Percentiles rank a stretch among this genome's conserved stretches.
Evolutionary conservation across 1,139 yeast genomes (phyloP).

Genomic region (Scheffersomyces lignicola): DNA sequence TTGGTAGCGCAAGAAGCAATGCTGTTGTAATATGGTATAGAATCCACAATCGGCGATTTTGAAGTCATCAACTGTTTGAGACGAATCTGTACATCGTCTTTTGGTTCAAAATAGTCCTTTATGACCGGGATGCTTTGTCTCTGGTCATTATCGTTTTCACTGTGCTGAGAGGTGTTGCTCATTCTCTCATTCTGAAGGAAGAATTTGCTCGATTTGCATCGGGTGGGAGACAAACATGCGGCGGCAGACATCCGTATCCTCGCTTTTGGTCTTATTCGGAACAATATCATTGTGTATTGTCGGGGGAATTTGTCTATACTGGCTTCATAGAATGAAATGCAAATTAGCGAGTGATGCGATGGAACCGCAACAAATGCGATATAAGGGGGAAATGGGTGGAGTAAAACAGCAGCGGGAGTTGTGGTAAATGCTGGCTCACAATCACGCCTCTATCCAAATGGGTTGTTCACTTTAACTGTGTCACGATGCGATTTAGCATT

Average conservation of each 20-base stretch:
- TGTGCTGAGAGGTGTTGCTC: not conserved
- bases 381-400: no score
- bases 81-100: slow-evolving; percentile 8
- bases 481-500: no score
- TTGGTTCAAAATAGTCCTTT: slow-evolving; percentile 4
- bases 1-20: not conserved
- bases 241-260: slow-evolving; percentile 9
- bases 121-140: no score
- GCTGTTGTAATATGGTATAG: not conserved
- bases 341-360: no score
- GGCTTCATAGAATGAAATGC: no score
- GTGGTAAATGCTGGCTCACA: no score
- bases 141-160: not conserved
- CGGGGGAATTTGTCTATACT: no score
- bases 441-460: no score
- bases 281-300: slow-evolving; percentile 1
- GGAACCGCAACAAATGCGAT: no score
- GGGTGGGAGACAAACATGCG: not conserved
- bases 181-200: slow-evolving; percentile 4
- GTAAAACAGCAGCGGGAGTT: no score
- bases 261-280: slow-evolving; percentile 9
- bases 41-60: not conserved
- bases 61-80: slow-evolving; percentile 4
- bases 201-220: slow-evolving; percentile 1
- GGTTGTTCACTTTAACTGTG: no score